Conservation (phyloP, 2,329 filamentous ascomycete genomes). For the Coniella lustricola region DNA sequence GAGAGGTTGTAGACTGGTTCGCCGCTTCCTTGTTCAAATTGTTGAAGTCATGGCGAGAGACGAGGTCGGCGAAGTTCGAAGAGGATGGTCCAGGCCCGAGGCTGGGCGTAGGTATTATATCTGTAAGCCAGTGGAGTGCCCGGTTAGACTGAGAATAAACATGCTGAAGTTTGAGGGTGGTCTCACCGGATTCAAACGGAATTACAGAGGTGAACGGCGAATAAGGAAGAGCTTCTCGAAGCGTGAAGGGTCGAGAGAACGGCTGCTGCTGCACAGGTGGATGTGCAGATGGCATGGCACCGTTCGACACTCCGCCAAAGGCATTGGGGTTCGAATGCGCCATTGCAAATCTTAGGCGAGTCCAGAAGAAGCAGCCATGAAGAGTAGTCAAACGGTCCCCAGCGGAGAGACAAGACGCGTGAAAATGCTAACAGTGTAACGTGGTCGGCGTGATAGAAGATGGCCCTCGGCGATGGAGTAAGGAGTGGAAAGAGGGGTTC, state of each 20-base stretch:
- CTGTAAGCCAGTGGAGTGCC: no score
- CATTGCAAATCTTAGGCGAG: slow-evolving; percentile 24
- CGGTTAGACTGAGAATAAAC: no score
- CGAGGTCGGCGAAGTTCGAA: slow-evolving; percentile 41
- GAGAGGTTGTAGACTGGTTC: slow-evolving; percentile 50
- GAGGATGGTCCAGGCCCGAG: slow-evolving; percentile 51
- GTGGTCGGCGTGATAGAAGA: slow-evolving; percentile 3
- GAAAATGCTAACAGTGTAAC: slow-evolving; percentile 1
- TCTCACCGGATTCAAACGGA: slow-evolving; percentile 67
- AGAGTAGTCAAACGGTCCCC: background rate
- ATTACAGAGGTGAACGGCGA: slow-evolving; percentile 75
- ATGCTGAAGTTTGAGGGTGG: background rate
- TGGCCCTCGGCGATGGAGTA: slow-evolving; percentile 1
- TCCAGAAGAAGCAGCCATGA: slow-evolving; percentile 23
- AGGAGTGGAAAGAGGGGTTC: background rate
- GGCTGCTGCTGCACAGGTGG: slow-evolving; percentile 12
- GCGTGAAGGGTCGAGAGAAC: slow-evolving; percentile 45
- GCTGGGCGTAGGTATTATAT: slow-evolving; percentile 58
- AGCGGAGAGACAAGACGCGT: slow-evolving; percentile 1
- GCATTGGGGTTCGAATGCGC: slow-evolving; percentile 22
- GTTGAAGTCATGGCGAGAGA: slow-evolving; percentile 52
- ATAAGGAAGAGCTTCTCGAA: slow-evolving; percentile 74
- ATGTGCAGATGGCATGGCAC: slow-evolving; percentile 11
- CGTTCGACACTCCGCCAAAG: slow-evolving; percentile 28
- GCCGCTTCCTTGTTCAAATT: slow-evolving; percentile 65